Conservation (phyloP, 805 yeast genomes). For the Candida sonorensis region DNA sequence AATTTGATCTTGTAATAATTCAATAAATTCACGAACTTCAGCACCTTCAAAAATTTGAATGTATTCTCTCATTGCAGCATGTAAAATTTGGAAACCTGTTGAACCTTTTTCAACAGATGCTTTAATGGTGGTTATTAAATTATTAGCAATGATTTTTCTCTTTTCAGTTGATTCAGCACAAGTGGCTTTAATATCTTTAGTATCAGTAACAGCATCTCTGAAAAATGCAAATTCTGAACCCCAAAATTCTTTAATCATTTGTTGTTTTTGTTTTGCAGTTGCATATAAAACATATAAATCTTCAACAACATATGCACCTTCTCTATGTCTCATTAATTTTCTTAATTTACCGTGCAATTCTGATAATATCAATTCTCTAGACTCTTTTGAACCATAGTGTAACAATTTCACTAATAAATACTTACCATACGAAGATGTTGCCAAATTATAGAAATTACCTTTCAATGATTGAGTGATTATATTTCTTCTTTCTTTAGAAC, state of each 20-base stretch:
- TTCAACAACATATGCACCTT: conserved; percentile 97
- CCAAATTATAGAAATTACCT: conserved; percentile 72
- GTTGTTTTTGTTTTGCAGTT: conserved; percentile 74
- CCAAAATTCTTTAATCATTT: conserved; percentile 94
- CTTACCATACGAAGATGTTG: conserved; percentile 91
- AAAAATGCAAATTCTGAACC: conserved; percentile 93
- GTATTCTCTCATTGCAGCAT: conserved; percentile 93
- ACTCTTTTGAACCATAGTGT: conserved; percentile 84
- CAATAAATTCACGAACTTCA: conserved; percentile 76
- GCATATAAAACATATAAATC: conserved; percentile 85
- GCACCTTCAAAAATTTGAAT: conserved; percentile 61
- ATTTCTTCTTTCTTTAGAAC: conserved; percentile 72
- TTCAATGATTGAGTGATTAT: conserved; percentile 59
- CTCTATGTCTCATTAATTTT: conserved; percentile 92
- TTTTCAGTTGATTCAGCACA: conserved; percentile 67
- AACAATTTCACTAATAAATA: conserved; percentile 80
- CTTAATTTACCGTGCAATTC: conserved; percentile 89
- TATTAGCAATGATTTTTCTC: conserved; percentile 64
- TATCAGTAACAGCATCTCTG: conserved; percentile 65
- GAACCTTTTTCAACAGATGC: conserved; percentile 95
- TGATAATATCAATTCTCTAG: conserved; percentile 66
- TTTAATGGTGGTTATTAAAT: conserved; percentile 74
- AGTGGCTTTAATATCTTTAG: conserved; percentile 58
- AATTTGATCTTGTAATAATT: conserved; percentile 75
- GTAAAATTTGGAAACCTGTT: conserved; percentile 91